A percentile compares a stretch with the other conserved stretches of the same genome.
These are phyloP conservation scores for Calocybe indica DNA, from an alignment of 768 basidiomycete genomes.

Conservation along the genomic window DNA sequence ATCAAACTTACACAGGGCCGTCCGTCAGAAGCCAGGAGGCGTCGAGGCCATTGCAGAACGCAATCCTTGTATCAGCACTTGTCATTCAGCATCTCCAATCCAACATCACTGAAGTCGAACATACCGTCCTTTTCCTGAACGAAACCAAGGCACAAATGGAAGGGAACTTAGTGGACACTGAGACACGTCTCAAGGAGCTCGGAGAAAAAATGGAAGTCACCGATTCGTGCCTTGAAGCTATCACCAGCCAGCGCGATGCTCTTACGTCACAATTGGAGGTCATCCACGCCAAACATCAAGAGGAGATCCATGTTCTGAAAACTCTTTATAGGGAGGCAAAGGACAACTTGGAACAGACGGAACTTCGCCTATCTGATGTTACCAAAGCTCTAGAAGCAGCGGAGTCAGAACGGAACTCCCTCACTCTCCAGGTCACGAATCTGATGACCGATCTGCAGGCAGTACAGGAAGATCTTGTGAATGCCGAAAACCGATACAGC, in stretches of 20 bases:
- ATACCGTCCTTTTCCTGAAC: no score
- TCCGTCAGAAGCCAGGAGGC: slow-evolving; percentile 13
- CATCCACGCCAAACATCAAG: slow-evolving; percentile 23
- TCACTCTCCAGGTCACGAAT: slow-evolving; percentile 59
- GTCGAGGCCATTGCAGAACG: slow-evolving; percentile 19
- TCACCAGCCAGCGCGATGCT: slow-evolving; percentile 30
- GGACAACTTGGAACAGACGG: slow-evolving; percentile 32
- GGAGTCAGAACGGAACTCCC: slow-evolving; percentile 62
- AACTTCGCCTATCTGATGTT: slow-evolving; percentile 38
- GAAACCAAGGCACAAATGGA: slow-evolving; percentile 6
- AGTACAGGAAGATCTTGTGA: slow-evolving; percentile 47
- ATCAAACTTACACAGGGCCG: slow-evolving; percentile 15
- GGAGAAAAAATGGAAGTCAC: slow-evolving; percentile 27
- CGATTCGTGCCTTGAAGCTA: slow-evolving; percentile 28
- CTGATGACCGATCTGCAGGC: slow-evolving; percentile 50
- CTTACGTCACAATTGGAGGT: slow-evolving; percentile 26
- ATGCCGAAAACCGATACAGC: slow-evolving; percentile 56
- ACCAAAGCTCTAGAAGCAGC: slow-evolving; percentile 44
- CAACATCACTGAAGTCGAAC: slow-evolving; percentile 10
- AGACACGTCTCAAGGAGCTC: slow-evolving; percentile 19
- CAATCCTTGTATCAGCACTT: slow-evolving; percentile 27
- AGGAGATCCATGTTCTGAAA: slow-evolving; percentile 25
- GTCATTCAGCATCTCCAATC: slow-evolving; percentile 33
- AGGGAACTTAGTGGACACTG: slow-evolving; percentile 14
- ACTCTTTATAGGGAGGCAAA: slow-evolving; percentile 29